phyloP scores from a whole-genome alignment of 345 rosid species.

The Turritis glabra region DNA sequence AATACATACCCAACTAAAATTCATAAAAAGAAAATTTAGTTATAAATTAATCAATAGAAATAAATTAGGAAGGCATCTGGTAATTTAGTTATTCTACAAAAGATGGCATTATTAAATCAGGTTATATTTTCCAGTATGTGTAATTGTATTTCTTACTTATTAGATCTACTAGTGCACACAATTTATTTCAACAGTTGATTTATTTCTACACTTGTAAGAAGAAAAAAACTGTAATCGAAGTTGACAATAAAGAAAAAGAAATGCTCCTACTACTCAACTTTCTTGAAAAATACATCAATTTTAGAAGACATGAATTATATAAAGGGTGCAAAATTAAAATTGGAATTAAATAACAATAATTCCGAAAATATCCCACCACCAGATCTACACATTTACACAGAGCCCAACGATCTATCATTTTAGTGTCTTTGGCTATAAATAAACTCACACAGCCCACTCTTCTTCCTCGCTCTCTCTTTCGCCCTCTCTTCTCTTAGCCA shows the following conservation, averaged over 20 bases:
- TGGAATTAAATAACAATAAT: not conserved
- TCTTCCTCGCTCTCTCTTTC: slow-evolving; percentile 36
- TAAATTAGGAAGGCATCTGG: not conserved
- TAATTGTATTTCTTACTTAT: not conserved
- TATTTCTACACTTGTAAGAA: too few species aligned
- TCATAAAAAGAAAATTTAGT: not conserved
- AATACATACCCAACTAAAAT: not conserved
- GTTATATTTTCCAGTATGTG: not conserved
- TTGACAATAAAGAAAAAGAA: not conserved
- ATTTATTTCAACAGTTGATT: not conserved
- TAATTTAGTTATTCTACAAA: not conserved
- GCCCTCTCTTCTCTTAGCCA: slow-evolving; percentile 23
- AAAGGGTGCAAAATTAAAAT: too few species aligned
- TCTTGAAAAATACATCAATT: not conserved
- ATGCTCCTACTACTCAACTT: not conserved
- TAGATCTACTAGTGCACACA: not conserved
- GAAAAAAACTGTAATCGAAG: not conserved
- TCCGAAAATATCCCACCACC: slow-evolving; percentile 34
- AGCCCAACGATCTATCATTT: slow-evolving; percentile 12
- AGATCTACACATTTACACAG: slow-evolving; percentile 32
- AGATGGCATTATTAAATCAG: not conserved
- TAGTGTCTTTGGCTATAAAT: slow-evolving; percentile 31
- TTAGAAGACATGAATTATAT: too few species aligned
- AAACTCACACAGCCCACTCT: slow-evolving; percentile 36
- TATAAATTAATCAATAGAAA: not conserved